A percentile compares a stretch with the other conserved stretches of the same genome.
These are phyloP conservation scores for Curvularia sp. DNA, from an alignment of 2,329 filamentous ascomycete species.

Conservation along the genomic window DNA sequence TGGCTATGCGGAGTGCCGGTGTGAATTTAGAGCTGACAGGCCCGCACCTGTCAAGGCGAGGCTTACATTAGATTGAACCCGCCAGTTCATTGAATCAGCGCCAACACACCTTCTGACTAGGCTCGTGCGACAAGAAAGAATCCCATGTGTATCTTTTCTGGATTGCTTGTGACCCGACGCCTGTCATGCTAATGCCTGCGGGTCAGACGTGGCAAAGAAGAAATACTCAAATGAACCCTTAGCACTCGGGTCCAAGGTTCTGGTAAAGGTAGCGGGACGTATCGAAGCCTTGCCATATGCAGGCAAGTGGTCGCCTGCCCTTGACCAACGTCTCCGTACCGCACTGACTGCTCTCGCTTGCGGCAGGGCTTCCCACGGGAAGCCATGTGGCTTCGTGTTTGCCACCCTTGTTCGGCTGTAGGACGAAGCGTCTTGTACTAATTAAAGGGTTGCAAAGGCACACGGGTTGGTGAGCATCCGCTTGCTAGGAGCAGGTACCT, in stretches of 20 bases:
- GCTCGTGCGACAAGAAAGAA: slow-evolving; percentile 28
- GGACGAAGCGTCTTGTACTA: neutral
- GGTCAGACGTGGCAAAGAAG: slow-evolving; percentile 35
- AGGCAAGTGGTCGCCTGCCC: slow-evolving; percentile 23
- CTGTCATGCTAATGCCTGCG: slow-evolving; percentile 27
- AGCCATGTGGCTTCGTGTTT: slow-evolving; percentile 11
- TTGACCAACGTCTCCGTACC: slow-evolving; percentile 13
- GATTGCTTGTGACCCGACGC: slow-evolving; percentile 36
- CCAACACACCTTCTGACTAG: slow-evolving; percentile 24
- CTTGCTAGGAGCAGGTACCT: neutral
- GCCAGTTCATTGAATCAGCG: slow-evolving; percentile 17
- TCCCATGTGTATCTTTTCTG: slow-evolving; percentile 25
- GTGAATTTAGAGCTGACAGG: slow-evolving; percentile 42
- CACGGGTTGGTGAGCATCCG: neutral
- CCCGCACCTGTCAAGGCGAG: slow-evolving; percentile 35
- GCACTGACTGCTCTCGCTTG: slow-evolving; percentile 16
- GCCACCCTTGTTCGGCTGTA: slow-evolving; percentile 9
- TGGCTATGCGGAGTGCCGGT: slow-evolving; percentile 1
- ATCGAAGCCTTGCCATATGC: slow-evolving; percentile 39
- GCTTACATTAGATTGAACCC: slow-evolving; percentile 24
- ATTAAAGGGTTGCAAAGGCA: neutral
- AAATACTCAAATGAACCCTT: slow-evolving; percentile 27
- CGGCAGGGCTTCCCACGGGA: slow-evolving; percentile 6
- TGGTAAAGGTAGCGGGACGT: slow-evolving; percentile 28
- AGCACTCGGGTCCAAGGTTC: slow-evolving; percentile 29